Base-by-base conservation (phyloP, 352 stramenopile species). In the Phytophthora niederhauseri region DNA sequence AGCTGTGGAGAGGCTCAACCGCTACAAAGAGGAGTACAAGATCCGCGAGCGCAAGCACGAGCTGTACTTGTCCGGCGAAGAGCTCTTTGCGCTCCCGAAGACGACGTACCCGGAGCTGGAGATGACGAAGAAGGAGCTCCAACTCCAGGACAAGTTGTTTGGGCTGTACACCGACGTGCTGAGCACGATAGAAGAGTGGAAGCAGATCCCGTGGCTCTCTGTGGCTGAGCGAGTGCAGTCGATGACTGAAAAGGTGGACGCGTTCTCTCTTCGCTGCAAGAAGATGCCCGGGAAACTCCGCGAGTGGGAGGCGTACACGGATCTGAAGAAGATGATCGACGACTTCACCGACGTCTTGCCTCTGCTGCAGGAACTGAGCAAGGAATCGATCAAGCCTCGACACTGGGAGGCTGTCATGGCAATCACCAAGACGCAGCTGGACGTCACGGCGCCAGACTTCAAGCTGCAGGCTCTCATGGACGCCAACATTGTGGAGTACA, bases 401-500 rank as follows among this genome's bases (percentile, higher is more conserved):
- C 98, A 99, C 67, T 99, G 97, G 97, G 91, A 98, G 41, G 97
- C 98, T 30, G 95, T 99, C 15, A 98, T 97, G 85, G 85, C 98
- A 51, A 97, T 95, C 62, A 99, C 94, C 0, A 88, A 91, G 5
- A 95, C 89, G 5, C 89, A 97, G 43, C 92, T 99, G 48, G 95
- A 99, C 52, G 90, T 99, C 34, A 94, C 92, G 2, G 91, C 91
- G 0, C 81, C 90, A 4, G 97, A 99, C 64, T 99, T 99, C 70
- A 98, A 98, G 75, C 85, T 99, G 1, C 87, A 98, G 65, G 92
- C 96, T 41, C 78, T 99, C 2, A 93, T 98, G 84, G 94, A 98
- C 58, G 92, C 94, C 0, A 96, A 97, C 38, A 95, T 99, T 54
- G 90, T 98, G 5, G 74, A 77, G 7, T 91, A 86, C 64, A 94